Conservation (phyloP, 2,329 filamentous ascomycete species). For the Botryotinia narcissicola region DNA sequence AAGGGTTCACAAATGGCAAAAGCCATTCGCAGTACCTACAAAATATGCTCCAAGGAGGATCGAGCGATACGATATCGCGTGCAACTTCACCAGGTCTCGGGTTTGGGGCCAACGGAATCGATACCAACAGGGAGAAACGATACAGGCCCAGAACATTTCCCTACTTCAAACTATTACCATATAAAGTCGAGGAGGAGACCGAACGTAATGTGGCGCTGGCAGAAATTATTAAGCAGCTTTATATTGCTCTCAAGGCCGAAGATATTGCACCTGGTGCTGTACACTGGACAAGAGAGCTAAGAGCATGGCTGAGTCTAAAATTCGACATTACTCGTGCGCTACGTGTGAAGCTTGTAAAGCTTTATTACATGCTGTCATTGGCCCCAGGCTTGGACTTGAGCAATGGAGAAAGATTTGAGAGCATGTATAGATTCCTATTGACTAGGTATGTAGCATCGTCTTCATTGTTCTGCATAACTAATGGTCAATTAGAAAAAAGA, state of each 20-base stretch:
- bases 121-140: constrained; percentile 55
- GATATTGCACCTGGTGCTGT: constrained; percentile 92
- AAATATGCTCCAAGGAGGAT: constrained; percentile 29
- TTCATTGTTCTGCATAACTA: not conserved
- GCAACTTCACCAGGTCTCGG: constrained; percentile 78
- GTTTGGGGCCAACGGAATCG: constrained; percentile 48
- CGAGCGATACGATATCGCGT: constrained; percentile 71
- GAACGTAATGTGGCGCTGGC: constrained; percentile 76
- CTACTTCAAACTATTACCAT: constrained; percentile 88
- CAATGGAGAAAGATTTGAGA: constrained; percentile 85
- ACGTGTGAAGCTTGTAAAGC: constrained; percentile 76
- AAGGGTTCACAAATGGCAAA: constrained; percentile 34
- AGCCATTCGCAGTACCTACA: constrained; percentile 35
- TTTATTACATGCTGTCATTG: constrained; percentile 92
- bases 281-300: constrained; percentile 95
- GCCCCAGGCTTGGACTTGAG: constrained; percentile 82
- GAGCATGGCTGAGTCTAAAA: constrained; percentile 93
- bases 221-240: constrained; percentile 90
- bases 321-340: constrained; percentile 90
- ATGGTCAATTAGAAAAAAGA: constrained; percentile 68
- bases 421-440: constrained; percentile 87
- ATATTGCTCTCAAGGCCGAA: constrained; percentile 85
- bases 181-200: constrained; percentile 75
- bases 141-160: constrained; percentile 89
- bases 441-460: constrained; percentile 69